phyloP scores from a whole-genome alignment of 2,329 filamentous ascomycete genomes.

The Cladosporium sp. region DNA sequence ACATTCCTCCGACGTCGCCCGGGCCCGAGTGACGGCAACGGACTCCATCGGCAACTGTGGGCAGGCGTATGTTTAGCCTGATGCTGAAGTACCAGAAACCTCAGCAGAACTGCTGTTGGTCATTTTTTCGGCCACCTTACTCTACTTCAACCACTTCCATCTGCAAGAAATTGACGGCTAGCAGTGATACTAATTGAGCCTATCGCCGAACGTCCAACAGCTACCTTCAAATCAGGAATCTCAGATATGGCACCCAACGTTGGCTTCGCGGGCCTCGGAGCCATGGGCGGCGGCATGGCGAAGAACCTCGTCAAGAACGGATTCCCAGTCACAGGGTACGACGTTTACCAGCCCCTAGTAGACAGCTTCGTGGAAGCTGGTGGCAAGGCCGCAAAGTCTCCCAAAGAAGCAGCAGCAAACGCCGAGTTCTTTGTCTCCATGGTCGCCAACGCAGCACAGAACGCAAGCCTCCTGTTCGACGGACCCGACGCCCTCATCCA shows the following conservation, averaged over 20 bases:
- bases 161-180: too few relatives aligned
- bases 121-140: too few relatives aligned
- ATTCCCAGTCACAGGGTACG: slow-evolving; percentile 63
- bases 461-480: slow-evolving; percentile 59
- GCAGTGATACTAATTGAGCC: too few relatives aligned
- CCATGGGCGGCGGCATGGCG: slow-evolving; percentile 80
- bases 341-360: slow-evolving; percentile 62
- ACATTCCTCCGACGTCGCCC: slow-evolving; percentile 2
- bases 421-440: slow-evolving; percentile 63
- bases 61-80: slow-evolving; percentile 4
- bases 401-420: slow-evolving; percentile 54
- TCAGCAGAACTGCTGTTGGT: too few relatives aligned
- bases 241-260: slow-evolving; percentile 13
- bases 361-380: slow-evolving; percentile 59
- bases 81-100: neutral
- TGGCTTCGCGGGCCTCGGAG: slow-evolving; percentile 66
- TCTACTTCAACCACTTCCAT: too few relatives aligned
- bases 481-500: slow-evolving; percentile 47
- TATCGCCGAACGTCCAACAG: too few relatives aligned
- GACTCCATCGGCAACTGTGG: slow-evolving; percentile 5
- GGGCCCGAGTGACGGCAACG: slow-evolving; percentile 1
- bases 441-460: slow-evolving; percentile 68
- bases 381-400: slow-evolving; percentile 53
- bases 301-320: slow-evolving; percentile 63
- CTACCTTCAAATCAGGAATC: neutral